phyloP scores from a whole-genome alignment of 352 stramenopile species.

The Phytophthora meadii region DNA sequence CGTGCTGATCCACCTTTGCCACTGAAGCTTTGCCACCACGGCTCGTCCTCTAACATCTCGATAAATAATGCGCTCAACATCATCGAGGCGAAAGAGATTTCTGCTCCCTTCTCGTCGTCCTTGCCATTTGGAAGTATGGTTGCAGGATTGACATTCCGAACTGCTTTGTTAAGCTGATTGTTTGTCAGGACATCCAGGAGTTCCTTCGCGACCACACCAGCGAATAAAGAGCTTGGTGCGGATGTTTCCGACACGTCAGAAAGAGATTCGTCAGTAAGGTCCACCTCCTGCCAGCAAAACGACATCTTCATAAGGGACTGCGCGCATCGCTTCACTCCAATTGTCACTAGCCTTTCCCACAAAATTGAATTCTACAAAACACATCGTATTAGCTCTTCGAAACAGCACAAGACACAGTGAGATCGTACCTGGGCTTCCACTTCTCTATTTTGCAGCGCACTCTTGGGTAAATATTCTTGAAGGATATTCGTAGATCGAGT shows the following conservation, averaged over 20 bases:
- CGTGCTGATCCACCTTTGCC: conserved; percentile 34
- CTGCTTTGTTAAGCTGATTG: conserved; percentile 62
- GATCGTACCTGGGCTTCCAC: conserved; percentile 47
- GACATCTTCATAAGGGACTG: conserved; percentile 79
- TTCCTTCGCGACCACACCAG: conserved; percentile 59
- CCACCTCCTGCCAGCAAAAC: conserved; percentile 68
- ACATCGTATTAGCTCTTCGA: neutral
- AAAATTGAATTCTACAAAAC: conserved; percentile 49
- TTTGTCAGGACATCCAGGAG: conserved; percentile 54
- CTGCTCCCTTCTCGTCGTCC: conserved; percentile 19
- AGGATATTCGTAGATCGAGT: conserved; percentile 60
- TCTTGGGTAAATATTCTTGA: conserved; percentile 59
- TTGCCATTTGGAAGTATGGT: neutral
- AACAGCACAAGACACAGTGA: neutral
- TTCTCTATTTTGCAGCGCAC: conserved; percentile 52
- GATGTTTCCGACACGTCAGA: conserved; percentile 39
- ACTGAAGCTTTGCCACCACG: conserved; percentile 65
- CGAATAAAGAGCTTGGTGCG: conserved; percentile 49
- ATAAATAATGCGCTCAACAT: conserved; percentile 57
- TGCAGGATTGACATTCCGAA: conserved; percentile 37
- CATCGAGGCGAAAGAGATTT: conserved; percentile 45
- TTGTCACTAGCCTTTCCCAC: conserved; percentile 56
- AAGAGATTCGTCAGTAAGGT: conserved; percentile 61
- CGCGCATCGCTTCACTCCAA: conserved; percentile 63
- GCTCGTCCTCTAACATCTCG: conserved; percentile 66